Evolutionary conservation across 139 green algal species (phyloP), one percentile per base, ranked within the genome.

Genomic region (Dunaliella sp.): DNA sequence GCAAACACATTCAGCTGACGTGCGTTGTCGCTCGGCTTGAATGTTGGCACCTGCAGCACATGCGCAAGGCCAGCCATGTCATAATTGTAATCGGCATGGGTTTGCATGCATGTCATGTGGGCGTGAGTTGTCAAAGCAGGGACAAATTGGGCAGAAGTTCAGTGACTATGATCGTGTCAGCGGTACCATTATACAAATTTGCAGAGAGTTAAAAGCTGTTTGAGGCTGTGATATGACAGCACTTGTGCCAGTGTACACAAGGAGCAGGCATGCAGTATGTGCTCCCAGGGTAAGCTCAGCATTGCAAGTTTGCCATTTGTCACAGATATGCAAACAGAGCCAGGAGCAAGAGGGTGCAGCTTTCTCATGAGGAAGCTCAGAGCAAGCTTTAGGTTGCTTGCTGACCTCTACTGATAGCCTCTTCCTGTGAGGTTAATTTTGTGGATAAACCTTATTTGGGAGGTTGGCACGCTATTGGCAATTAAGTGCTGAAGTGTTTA

Each of bases 1-100:
- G 90, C 93, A 80, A 96, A 89, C 35, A 90, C 38, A 80, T 95
- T 94, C 74, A 94, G 90, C 83, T 88, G 83, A 35, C 83, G 85
- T 25, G 80, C 80, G 21, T 84, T 58, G 32, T 86, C 84, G 77
- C 84, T 83, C 0, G 91, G 90, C 35, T 88, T 89, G 83, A 96
- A 96, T 1, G 89, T 93, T 2, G 91, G 92, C 37, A 94, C 90
- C 58, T 87, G 36, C 59, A 90, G 83, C 22, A 81, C 59, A 24
- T 22, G 0, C 73, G 3, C 36, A 7, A 65, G 48, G 76, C n/a
- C n/a, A n/a, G n/a, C n/a, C n/a, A n/a, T n/a, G n/a, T n/a, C n/a
- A n/a, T n/a, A n/a, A n/a, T n/a, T n/a, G n/a, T n/a, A n/a, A n/a
- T n/a, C n/a, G n/a, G n/a, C n/a, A n/a, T n/a, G n/a, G n/a, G n/a